Evolutionary conservation across 2,329 filamentous ascomycete species (phyloP).

Genomic region (Fusarium solani-melongenae): DNA sequence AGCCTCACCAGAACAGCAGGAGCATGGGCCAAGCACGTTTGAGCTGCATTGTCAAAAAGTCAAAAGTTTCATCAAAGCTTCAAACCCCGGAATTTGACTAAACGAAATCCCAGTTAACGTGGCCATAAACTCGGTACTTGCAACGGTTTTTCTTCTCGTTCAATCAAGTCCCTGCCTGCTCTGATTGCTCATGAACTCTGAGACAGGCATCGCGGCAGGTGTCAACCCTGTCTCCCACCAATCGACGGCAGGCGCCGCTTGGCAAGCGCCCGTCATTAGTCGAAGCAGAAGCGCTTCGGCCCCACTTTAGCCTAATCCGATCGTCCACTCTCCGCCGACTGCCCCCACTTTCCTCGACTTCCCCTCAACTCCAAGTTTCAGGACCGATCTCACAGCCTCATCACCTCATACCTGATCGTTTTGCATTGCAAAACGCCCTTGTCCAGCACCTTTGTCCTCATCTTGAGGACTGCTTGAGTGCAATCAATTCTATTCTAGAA

Average conservation of each 20-base stretch:
- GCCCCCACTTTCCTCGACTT: conserved; percentile 18
- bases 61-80: background rate
- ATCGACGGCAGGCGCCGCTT: background rate
- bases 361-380: conserved; percentile 40
- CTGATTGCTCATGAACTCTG: background rate
- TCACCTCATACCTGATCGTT: conserved; percentile 1
- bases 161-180: conserved; percentile 22
- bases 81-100: background rate
- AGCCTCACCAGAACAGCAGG: background rate
- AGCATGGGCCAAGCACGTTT: background rate
- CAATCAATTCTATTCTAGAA: too few species aligned
- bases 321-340: background rate
- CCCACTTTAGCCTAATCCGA: conserved; percentile 15
- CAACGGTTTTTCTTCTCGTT: conserved; percentile 5
- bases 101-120: background rate
- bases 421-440: background rate
- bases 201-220: background rate
- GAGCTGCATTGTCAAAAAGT: background rate
- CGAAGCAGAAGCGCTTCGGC: conserved; percentile 7
- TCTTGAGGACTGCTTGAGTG: background rate
- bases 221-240: background rate
- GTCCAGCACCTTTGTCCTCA: background rate
- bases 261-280: conserved; percentile 26
- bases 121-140: background rate
- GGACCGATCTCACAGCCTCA: conserved; percentile 7